Evolutionary conservation across 1,284 basidiomycete species (phyloP), one percentile per base, ranked within the genome.

Genomic region (Phylloboletellus chloephorus): DNA sequence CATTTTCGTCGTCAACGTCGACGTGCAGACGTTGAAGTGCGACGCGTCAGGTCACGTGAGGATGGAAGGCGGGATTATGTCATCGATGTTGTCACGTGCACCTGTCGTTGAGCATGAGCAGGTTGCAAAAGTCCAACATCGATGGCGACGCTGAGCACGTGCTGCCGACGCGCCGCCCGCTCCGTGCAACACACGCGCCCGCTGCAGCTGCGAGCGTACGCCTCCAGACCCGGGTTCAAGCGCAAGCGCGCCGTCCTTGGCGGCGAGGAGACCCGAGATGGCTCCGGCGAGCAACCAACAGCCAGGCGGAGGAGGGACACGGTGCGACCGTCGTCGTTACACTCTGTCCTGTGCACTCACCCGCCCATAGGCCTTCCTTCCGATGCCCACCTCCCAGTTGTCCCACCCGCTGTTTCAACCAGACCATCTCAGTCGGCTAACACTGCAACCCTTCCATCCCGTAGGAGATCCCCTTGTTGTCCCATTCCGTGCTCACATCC

Each of bases 341-440:
- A 3, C 12, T 12, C 32, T 20, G 17, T 15, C 20, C 11, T 34
- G 23, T 28, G 15, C 17, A n/a, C n/a, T n/a, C n/a, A n/a, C n/a
- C n/a, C n/a, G n/a, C n/a, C 12, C 20, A 9, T 12, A 60, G 58
- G 59, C 63, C 10, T 60, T 60, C 24, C 55, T 61, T 31, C 59
- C 58, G 4, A 57, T 60, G 59, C 44, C 61, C 5, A 31, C 47
- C 11, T 49, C 21, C 64, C 66, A 31, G 78, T 52, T 9, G 78
- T 84, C 17, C 71, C 67, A 43, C 71, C 69, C 29, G 73, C 72
- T 24, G 79, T 71, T 34, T 84, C 74, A 2, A 78, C 76, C 44
- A 65, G 52, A 63, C 73, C 12, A 78, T 74, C 49, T 69, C 68
- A 12, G 76, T 69, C 13, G 65, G 9, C 84, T 63, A 68, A 58